Evolutionary conservation across 768 basidiomycete genomes (phyloP), one percentile per base, ranked within the genome.

Genomic region (Serendipita sp.): DNA sequence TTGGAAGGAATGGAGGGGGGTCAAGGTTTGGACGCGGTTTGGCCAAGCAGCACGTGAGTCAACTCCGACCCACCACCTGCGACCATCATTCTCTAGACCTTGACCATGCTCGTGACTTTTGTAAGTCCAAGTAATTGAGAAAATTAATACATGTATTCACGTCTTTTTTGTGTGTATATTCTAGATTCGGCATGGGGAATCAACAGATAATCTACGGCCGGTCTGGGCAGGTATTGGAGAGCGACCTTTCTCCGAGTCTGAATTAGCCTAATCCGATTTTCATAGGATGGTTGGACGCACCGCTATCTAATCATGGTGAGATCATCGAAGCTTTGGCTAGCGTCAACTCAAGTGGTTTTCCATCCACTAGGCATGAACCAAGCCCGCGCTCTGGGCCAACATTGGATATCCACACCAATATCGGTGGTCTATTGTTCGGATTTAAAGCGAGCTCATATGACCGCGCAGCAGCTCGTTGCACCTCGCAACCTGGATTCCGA

Each of bases 161-260:
- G 2, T 51, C 9, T 11, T 51, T 13, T 20, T 11, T 42, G 20
- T 20, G 13, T 11, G 20, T n/a, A 48, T 20, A 20, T 20, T 48
- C n/a, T 28, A 89, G 86, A 76, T 88, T 66, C 76, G 88, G 61
- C 88, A 90, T 69, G 88, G 82, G 30, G 85, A 90, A 68, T 87
- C 87, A 5, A 81, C 78, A 34, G 88, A 90, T 66, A 90, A 90
- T 67, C 65, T 84, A 24, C 53, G 53, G 9, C 11, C 53, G 9
- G 53, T 58, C 5, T 58, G 53, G 53, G 53, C 53, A n/a, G 69
- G 87, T 86, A 56, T 38, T 38, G 14, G 14, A 14, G 5, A 14
- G 38, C 14, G 38, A 38, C 38, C n/a, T n/a, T n/a, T 38, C 38
- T 14, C 38, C 62, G 28, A 28, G 7, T 24, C 14, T 26, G 30